Conservation (phyloP, 495 filamentous ascomycete species). For the Tuber borchii region DNA sequence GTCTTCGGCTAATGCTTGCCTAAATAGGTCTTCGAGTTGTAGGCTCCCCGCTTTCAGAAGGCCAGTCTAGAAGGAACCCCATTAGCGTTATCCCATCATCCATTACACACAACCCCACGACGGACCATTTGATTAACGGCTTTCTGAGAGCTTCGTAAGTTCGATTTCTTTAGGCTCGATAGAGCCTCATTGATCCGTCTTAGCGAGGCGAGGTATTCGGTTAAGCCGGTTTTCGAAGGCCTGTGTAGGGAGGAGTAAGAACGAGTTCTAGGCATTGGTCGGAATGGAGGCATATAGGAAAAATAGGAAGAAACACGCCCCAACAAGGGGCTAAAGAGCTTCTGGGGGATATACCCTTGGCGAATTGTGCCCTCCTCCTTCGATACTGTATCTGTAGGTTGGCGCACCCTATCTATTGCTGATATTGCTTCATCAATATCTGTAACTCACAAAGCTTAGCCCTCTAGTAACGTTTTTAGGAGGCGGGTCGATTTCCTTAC, state of each 20-base stretch:
- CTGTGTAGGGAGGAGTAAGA: constrained; percentile 43
- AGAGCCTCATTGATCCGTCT: constrained; percentile 80
- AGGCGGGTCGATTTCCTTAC: constrained; percentile 45
- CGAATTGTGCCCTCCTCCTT: constrained; percentile 87
- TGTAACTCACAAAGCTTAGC: constrained; percentile 34
- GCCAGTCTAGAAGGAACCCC: constrained; percentile 49
- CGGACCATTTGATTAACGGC: constrained; percentile 60
- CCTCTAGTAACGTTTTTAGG: constrained; percentile 19
- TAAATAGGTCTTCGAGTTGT: constrained; percentile 75
- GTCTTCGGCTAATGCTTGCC: constrained; percentile 65
- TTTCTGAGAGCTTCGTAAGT: constrained; percentile 83
- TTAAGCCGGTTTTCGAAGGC: constrained; percentile 69
- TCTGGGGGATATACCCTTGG: constrained; percentile 54
- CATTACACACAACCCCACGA: neutral
- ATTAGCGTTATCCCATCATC: constrained; percentile 7
- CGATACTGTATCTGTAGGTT: constrained; percentile 79
- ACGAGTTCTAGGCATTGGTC: neutral
- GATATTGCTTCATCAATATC: constrained; percentile 80
- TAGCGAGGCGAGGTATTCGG: constrained; percentile 81
- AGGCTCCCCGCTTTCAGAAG: constrained; percentile 70
- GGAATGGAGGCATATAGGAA: neutral
- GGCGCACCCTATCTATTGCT: constrained; percentile 79
- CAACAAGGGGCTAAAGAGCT: neutral
- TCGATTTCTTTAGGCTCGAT: constrained; percentile 71
- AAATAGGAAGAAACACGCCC: neutral